Evolutionary conservation across 1,284 basidiomycete genomes (phyloP), one percentile per base, ranked within the genome.

Genomic region (Amylostereum chailletii): DNA sequence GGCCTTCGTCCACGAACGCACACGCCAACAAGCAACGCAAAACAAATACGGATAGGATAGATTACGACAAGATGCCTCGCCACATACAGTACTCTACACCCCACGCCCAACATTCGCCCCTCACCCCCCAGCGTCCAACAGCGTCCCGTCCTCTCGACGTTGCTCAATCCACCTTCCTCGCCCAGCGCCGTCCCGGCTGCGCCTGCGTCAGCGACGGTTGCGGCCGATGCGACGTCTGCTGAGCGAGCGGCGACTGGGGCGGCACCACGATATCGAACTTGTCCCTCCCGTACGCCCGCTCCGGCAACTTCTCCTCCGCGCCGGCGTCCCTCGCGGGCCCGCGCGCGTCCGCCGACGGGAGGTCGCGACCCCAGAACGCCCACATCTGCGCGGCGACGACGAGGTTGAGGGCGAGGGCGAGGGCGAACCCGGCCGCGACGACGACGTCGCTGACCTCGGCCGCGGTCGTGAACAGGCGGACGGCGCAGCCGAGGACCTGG

Each of bases 401-500:
- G 53, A 81, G 57, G 64, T 97, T 97, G 11, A 96, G 71, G 7
- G 81, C 52, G 0, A 94, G 77, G 0, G 90, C 90, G 11, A 91
- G 74, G 0, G 76, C 80, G 62, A 93, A 96, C 38, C 90, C 88
- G 45, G 86, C 83, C 34, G 82, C 72, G 51, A 96, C 77, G 54
- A 94, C 72, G 3, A 64, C 57, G 65, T 96, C 94, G 49, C 83
- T 81, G 51, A 94, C 83, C 65, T 96, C 94, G 39, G 84, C 85
- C 5, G 81, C 74, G 4, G 90, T 94, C 1, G 94, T 97, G 71
- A 93, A 96, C 11, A 96, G 68, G 40, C 94, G 76, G 0, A 92
- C 94, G 40, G 91, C 70, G 65, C 91, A 94, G 19, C 93, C 94
- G 1, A 75, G 74, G 43, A 95, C 73, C 57, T 90, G 89, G 19